These are phyloP conservation scores for Pseudocercospora musae DNA, from an alignment of 2,329 filamentous ascomycete species.

Conservation along the genomic window DNA sequence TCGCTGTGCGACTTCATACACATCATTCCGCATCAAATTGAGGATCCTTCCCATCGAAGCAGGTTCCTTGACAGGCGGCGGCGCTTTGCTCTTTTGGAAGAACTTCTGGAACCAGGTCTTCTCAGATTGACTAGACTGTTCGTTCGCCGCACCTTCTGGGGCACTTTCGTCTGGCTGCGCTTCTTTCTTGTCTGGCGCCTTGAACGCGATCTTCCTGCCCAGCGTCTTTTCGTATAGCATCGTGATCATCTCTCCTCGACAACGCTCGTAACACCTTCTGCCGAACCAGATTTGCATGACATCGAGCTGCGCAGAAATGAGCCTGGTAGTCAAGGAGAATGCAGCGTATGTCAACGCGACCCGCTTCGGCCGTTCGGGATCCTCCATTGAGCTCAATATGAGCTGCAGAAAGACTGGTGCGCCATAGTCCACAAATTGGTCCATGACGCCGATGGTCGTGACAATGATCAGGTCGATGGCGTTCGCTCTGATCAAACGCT, in stretches of 20 bases:
- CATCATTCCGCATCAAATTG: constrained; percentile 77
- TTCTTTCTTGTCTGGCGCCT: constrained; percentile 19
- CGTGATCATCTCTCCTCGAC: constrained; percentile 79
- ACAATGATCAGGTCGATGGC: constrained; percentile 73
- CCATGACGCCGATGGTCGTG: constrained; percentile 60
- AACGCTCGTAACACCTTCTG: constrained; percentile 79
- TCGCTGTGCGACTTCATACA: constrained; percentile 73
- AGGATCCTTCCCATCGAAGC: constrained; percentile 88
- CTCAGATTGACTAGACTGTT: not conserved
- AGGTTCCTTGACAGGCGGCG: constrained; percentile 48
- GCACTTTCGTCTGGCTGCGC: constrained; percentile 15
- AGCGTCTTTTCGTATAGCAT: constrained; percentile 79
- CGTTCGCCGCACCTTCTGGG: constrained; percentile 19
- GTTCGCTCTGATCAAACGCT: constrained; percentile 69
- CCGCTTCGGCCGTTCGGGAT: constrained; percentile 48
- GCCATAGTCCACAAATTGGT: constrained; percentile 54
- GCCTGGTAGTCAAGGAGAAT: constrained; percentile 58
- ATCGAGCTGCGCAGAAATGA: constrained; percentile 61
- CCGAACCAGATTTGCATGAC: constrained; percentile 77
- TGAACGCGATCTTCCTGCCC: constrained; percentile 56
- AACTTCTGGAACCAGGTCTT: not conserved
- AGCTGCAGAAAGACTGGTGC: constrained; percentile 69
- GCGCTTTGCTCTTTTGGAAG: constrained; percentile 28
- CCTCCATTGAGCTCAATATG: constrained; percentile 64
- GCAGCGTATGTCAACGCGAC: constrained; percentile 64